A percentile compares a stretch with the other conserved stretches of the same genome.
Conservation (phyloP, 108 stramenopile species). For the Phaeodactylum tricornutum region DNA sequence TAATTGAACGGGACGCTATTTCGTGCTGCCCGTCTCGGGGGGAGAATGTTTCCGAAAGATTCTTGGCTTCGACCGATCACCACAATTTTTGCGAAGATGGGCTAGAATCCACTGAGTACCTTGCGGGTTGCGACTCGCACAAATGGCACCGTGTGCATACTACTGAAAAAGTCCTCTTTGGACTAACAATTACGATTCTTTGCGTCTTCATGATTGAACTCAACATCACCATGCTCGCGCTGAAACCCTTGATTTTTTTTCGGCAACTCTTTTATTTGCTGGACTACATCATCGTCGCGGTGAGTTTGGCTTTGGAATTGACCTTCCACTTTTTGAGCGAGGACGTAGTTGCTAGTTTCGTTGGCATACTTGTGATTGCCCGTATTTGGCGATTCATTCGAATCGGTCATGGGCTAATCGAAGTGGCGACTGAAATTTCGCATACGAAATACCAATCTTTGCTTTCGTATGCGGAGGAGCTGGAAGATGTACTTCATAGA, state of each 20-base stretch:
- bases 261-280: constrained; percentile 33
- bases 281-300: constrained; percentile 35
- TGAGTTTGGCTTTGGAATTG: constrained; percentile 29
- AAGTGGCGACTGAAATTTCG: constrained; percentile 28
- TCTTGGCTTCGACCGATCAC: neutral
- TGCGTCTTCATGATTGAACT: constrained; percentile 26
- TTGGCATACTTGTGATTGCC: constrained; percentile 23
- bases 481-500: constrained; percentile 16
- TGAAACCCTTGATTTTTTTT: constrained; percentile 29
- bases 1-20: constrained; percentile 40
- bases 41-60: neutral
- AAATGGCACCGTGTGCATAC: constrained; percentile 27
- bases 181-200: constrained; percentile 20
- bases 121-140: constrained; percentile 25
- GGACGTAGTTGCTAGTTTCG: constrained; percentile 4
- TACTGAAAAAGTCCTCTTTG: constrained; percentile 20
- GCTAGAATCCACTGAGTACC: constrained; percentile 1
- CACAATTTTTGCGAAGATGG: constrained; percentile 13
- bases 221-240: constrained; percentile 19
- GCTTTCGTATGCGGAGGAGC: constrained; percentile 18
- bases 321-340: constrained; percentile 15
- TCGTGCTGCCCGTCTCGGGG: constrained; percentile 29
- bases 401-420: constrained; percentile 50
- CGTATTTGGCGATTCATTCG: constrained; percentile 52
- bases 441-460: constrained; percentile 5